Evolutionary conservation across 495 filamentous ascomycete species (phyloP).

Genomic region (Trichoderma parareesei): DNA sequence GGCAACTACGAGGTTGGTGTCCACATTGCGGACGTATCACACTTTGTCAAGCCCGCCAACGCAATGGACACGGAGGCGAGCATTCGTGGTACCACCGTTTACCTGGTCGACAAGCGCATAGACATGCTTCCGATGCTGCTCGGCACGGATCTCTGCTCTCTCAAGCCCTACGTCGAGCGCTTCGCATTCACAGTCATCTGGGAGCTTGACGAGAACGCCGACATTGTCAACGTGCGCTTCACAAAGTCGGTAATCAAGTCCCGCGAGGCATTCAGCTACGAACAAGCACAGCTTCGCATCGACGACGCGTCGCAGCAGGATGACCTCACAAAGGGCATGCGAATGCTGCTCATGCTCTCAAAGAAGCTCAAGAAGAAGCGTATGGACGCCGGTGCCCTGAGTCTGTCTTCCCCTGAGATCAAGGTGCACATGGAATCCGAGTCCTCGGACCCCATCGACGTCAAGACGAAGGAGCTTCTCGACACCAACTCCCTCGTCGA

Average conservation of each 20-base stretch:
- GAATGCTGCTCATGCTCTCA: slow-evolving; percentile 76
- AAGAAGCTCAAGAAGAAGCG: slow-evolving; percentile 93
- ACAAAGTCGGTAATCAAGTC: slow-evolving; percentile 97
- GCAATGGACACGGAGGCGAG: slow-evolving; percentile 95
- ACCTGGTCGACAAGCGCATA: slow-evolving; percentile 96
- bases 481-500: slow-evolving; percentile 96
- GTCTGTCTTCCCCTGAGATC: slow-evolving; percentile 91
- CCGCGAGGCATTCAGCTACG: slow-evolving; percentile 96
- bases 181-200: slow-evolving; percentile 94
- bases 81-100: slow-evolving; percentile 90
- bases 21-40: slow-evolving; percentile 97
- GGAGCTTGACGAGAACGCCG: slow-evolving; percentile 80
- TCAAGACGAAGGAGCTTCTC: slow-evolving; percentile 89
- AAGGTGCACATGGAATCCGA: slow-evolving; percentile 89
- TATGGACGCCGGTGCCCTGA: slow-evolving; percentile 90
- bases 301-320: slow-evolving; percentile 81
- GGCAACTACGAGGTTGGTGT: slow-evolving; percentile 96
- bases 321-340: slow-evolving; percentile 84
- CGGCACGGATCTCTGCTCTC: slow-evolving; percentile 90
- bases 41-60: slow-evolving; percentile 95
- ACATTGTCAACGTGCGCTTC: slow-evolving; percentile 74
- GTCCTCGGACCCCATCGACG: slow-evolving; percentile 90
- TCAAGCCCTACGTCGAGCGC: slow-evolving; percentile 95
- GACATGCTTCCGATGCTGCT: slow-evolving; percentile 97
- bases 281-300: slow-evolving; percentile 86